Evolutionary conservation across 2,329 filamentous ascomycete species (phyloP).

Genomic region (Fusarium luffae): DNA sequence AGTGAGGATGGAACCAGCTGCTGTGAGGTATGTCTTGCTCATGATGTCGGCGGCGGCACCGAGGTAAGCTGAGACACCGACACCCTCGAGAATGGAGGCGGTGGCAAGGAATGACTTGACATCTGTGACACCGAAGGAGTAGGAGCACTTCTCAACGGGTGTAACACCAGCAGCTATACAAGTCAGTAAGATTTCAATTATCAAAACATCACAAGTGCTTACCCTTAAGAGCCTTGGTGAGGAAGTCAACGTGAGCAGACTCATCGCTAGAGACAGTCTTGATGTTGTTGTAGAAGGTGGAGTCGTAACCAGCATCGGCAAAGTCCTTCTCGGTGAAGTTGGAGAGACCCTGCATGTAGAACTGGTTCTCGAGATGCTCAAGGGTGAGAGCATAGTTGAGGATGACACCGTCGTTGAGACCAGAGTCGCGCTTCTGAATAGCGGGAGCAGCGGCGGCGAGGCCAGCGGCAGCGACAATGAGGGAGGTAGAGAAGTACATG

Average conservation of each 20-base stretch:
- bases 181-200: not conserved
- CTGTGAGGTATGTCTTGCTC: constrained; percentile 66
- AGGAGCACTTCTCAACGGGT: constrained; percentile 65
- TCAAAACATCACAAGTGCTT: not conserved
- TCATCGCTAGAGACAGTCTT: constrained; percentile 66
- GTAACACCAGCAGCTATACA: constrained; percentile 55
- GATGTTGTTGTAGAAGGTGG: constrained; percentile 67
- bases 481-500: constrained; percentile 26
- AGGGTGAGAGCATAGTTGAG: constrained; percentile 62
- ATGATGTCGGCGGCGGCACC: constrained; percentile 70
- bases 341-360: constrained; percentile 69
- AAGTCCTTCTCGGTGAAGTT: constrained; percentile 68
- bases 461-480: constrained; percentile 25
- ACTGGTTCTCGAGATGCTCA: constrained; percentile 69
- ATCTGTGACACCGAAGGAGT: constrained; percentile 69
- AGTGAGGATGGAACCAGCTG: constrained; percentile 71
- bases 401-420: constrained; percentile 47
- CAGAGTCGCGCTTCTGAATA: constrained; percentile 25
- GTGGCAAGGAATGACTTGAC: constrained; percentile 69
- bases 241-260: constrained; percentile 34
- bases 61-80: constrained; percentile 72
- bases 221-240: constrained; percentile 38
- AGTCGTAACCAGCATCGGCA: constrained; percentile 60
- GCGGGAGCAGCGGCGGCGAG: constrained; percentile 30
- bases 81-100: constrained; percentile 72